Evolutionary conservation across 1,284 basidiomycete species (phyloP).

Genomic region (Trametes versicolor): DNA sequence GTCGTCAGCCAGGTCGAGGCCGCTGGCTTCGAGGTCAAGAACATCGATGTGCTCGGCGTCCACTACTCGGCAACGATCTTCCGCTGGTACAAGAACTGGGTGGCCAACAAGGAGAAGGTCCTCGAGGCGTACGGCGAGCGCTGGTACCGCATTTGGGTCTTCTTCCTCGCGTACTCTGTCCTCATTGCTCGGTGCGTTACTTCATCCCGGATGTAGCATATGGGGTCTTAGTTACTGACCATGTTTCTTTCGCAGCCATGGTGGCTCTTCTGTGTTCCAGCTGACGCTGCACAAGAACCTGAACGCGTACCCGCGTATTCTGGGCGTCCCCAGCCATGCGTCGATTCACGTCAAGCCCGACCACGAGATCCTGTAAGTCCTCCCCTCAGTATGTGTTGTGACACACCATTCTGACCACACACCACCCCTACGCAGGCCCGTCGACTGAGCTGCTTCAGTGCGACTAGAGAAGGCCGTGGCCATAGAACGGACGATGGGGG

Average conservation of each 20-base stretch:
- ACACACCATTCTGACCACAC: background rate
- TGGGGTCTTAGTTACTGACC: background rate
- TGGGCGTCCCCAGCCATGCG: conserved; percentile 79
- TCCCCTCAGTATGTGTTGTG: background rate
- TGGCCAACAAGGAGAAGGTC: conserved; percentile 90
- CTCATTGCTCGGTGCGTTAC: conserved; percentile 70
- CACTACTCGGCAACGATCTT: conserved; percentile 96
- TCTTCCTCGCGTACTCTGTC: conserved; percentile 87
- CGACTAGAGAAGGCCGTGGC: background rate
- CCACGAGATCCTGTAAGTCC: conserved; percentile 57
- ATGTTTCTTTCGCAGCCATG: conserved; percentile 67
- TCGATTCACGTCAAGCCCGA: conserved; percentile 72
- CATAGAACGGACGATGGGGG: background rate
- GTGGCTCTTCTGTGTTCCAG: conserved; percentile 91
- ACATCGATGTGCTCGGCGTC: conserved; percentile 95
- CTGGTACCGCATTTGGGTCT: conserved; percentile 92
- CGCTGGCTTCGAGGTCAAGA: conserved; percentile 97
- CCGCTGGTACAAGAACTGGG: conserved; percentile 97
- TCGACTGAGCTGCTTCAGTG: background rate
- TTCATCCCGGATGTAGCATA: background rate
- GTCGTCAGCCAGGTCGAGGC: conserved; percentile 88
- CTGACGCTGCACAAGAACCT: conserved; percentile 97
- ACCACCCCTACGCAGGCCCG: background rate
- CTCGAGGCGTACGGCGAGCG: conserved; percentile 90
- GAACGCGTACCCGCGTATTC: conserved; percentile 92